Evolutionary conservation across 2,329 filamentous ascomycete species (phyloP), one percentile per base, ranked within the genome.

Genomic region (Ophiostoma quercus): DNA sequence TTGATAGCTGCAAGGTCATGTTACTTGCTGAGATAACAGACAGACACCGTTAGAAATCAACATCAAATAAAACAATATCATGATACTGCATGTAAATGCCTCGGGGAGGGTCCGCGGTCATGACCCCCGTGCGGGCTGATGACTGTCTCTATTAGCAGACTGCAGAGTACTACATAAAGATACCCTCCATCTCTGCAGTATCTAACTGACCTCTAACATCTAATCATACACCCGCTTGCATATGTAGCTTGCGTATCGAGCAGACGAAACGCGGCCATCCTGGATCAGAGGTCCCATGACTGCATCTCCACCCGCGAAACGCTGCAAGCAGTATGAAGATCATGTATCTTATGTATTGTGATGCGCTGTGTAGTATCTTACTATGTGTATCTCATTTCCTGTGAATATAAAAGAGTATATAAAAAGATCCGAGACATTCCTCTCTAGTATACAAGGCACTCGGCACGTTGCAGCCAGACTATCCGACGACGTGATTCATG

Each of bases 51-150:
- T 8, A 34, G 34, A 34, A 34, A 34, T 8, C 39, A 41, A 12
- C 39, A 41, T 41, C 39, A 47, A n/a, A n/a, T 2, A 47, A 47
- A 47, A 12, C 12, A n/a, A 47, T 16, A 47, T 8, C 43, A 62
- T 11, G 51, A 57, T 25, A 25, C 22, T 57, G 3, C 51, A 57
- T 29, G 51, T 57, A 62, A 62, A 62, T 62, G 57, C 57, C 57
- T 62, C 57, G 57, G 25, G 57, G 57, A 62, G 25, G n/a, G 57
- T 25, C 57, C 25, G 51, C 12, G 25, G 62, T 32, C 6, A 39
- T 65, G 62, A 65, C 34, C n/a, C 62, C 62, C 62, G 62, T 65
- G 34, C 34, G 62, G 62, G 62, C 14, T 62, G 25, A 57, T 29
- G 51, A n/a, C 8, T 34, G 34, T 1, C 34, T 34, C 34, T 34